Evolutionary conservation across 257 asterid genomes (phyloP).

Genomic region (Salvia hispanica): DNA sequence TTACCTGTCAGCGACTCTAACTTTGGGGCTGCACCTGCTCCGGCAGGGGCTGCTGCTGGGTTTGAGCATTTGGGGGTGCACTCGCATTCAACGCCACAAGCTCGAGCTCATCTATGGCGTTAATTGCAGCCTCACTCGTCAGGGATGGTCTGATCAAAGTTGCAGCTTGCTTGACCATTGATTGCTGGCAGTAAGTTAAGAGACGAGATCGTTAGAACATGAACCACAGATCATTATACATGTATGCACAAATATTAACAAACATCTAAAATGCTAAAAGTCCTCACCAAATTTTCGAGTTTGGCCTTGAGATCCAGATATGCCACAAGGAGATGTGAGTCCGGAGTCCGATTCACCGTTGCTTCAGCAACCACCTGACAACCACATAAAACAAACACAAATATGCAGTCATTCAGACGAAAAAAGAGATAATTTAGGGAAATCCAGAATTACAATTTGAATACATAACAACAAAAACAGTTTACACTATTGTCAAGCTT

Average conservation of each 20-base stretch:
- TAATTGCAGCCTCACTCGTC: conserved; percentile 42
- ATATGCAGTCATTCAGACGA: neutral
- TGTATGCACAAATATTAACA: neutral
- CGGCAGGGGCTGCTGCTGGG: conserved; percentile 14
- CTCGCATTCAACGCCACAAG: conserved; percentile 36
- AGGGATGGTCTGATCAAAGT: conserved; percentile 54
- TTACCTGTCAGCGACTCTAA: conserved; percentile 35
- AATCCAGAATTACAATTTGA: neutral
- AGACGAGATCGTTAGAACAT: neutral
- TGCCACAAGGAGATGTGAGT: conserved; percentile 54
- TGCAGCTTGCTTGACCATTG: conserved; percentile 50
- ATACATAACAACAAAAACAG: neutral
- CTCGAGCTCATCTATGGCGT: conserved; percentile 68
- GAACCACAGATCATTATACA: conserved; percentile 1
- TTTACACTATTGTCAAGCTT: too few relatives aligned
- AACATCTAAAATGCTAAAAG: conserved; percentile 1
- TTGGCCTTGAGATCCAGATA: conserved; percentile 55
- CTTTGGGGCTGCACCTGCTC: conserved; percentile 32
- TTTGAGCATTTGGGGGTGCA: conserved; percentile 25
- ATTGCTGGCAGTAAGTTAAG: conserved; percentile 50
- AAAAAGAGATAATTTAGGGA: neutral
- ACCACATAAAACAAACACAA: conserved; percentile 11
- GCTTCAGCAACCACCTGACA: conserved; percentile 50
- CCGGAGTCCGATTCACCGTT: conserved; percentile 31
- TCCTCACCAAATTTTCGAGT: conserved; percentile 62